Evolutionary conservation across 306 rosid species (phyloP).

Genomic region (Prunus dulcis): DNA sequence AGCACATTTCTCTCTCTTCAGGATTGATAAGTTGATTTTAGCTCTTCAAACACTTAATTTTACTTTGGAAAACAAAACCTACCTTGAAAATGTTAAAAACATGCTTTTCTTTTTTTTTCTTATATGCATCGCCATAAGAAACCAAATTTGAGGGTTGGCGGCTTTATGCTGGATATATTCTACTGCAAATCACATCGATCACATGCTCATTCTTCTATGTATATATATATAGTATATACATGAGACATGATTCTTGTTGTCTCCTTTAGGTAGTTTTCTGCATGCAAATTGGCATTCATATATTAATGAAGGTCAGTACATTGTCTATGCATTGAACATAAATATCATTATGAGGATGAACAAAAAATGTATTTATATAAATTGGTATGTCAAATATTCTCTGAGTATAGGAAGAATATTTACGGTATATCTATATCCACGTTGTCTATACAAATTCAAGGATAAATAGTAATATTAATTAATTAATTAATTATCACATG

Average conservation of each 20-base stretch:
- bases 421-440: not conserved
- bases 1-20: too few species aligned
- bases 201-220: slow-evolving; percentile 17
- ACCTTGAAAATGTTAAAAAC: too few species aligned
- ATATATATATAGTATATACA: not conserved
- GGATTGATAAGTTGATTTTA: accelerated
- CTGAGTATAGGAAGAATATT: not conserved
- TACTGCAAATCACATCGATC: slow-evolving; percentile 12
- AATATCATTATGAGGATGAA: not conserved
- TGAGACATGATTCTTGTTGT: slow-evolving; percentile 32
- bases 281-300: not conserved
- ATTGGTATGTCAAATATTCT: not conserved
- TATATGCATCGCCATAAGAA: not conserved
- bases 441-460: not conserved
- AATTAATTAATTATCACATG: not conserved
- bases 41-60: too few species aligned
- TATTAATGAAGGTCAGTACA: not conserved
- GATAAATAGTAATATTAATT: not conserved
- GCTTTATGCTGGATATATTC: not conserved
- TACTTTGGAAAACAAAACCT: too few species aligned
- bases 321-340: not conserved
- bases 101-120: too few species aligned
- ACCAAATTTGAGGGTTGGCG: not conserved
- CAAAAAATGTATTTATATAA: not conserved
- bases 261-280: not conserved